A percentile compares a stretch with the other conserved stretches of the same genome.
These are phyloP conservation scores for Aureobasidium sp. DNA, from an alignment of 2,329 filamentous ascomycete species.

Conservation along the genomic window DNA sequence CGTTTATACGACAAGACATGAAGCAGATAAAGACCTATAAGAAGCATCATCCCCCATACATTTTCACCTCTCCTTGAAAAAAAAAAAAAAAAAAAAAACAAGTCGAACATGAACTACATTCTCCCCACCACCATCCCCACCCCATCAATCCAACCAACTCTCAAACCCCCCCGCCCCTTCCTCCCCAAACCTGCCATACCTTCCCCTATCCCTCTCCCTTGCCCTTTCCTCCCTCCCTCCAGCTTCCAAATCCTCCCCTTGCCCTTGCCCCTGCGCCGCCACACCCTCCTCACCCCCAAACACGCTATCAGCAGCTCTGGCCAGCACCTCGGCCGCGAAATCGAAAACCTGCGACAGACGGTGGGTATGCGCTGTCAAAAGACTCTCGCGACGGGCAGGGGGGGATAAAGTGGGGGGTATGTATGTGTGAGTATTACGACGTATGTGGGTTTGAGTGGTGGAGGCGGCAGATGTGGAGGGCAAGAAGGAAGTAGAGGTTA, in stretches of 20 bases:
- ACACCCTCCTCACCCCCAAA: background rate
- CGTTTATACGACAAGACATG: no score
- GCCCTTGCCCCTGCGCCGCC: background rate
- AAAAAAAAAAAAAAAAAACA: background rate
- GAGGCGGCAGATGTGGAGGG: background rate
- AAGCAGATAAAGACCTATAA: no score
- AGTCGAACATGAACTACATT: background rate
- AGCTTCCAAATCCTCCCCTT: background rate
- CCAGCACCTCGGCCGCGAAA: background rate
- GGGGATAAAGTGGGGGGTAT: background rate
- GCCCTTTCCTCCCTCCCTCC: background rate
- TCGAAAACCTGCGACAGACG: background rate
- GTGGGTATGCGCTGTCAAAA: background rate
- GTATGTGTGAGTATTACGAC: constrained; percentile 1
- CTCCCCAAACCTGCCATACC: background rate
- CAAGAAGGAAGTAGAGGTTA: background rate
- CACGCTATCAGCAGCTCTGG: background rate
- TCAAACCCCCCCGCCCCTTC: background rate
- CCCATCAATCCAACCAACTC: background rate
- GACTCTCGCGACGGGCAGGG: background rate
- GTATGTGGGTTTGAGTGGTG: background rate
- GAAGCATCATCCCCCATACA: no score
- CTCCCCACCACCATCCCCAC: background rate
- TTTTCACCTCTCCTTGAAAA: no score
- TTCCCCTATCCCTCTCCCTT: background rate